Percentiles rank a stretch among this genome's conserved stretches.
phyloP scores from a whole-genome alignment of 441 rosid genomes.

The Pelargonium myrrhifolium region DNA sequence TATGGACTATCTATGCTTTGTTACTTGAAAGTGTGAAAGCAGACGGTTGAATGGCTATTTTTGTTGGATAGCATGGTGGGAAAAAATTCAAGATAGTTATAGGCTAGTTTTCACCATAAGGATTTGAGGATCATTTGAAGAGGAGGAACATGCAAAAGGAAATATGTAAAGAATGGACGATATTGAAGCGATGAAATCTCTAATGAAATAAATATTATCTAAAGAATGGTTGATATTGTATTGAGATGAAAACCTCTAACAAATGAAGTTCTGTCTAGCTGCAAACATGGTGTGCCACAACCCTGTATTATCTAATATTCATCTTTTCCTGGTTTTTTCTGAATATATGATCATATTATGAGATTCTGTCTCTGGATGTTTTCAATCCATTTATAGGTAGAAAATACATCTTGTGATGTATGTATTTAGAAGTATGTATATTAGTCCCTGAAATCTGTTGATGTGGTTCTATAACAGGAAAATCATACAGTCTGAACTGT shows the following conservation, averaged over 20 bases:
- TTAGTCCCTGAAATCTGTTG: not conserved
- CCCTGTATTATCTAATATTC: not conserved
- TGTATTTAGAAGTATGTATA: not conserved
- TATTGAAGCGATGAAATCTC: too few relatives aligned
- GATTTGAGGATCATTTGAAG: not conserved
- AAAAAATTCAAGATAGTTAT: not conserved
- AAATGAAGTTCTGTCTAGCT: not conserved
- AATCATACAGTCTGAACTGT: slow-evolving; percentile 71
- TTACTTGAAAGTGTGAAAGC: not conserved
- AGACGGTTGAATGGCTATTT: not conserved
- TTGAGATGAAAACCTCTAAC: not conserved
- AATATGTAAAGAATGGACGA: not conserved
- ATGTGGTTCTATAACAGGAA: slow-evolving; percentile 55
- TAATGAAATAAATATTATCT: not conserved
- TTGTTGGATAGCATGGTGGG: not conserved
- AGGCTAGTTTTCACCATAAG: not conserved
- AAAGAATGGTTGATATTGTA: not conserved
- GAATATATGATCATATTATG: not conserved
- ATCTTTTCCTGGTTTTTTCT: not conserved
- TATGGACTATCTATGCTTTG: not conserved
- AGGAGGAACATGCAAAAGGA: not conserved
- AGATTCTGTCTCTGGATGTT: not conserved
- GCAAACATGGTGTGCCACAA: not conserved
- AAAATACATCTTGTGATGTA: not conserved
- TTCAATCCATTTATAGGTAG: not conserved